A percentile compares a stretch with the other conserved stretches of the same genome.
Conservation (phyloP, 768 basidiomycete genomes). For the Boletus bicolor region DNA sequence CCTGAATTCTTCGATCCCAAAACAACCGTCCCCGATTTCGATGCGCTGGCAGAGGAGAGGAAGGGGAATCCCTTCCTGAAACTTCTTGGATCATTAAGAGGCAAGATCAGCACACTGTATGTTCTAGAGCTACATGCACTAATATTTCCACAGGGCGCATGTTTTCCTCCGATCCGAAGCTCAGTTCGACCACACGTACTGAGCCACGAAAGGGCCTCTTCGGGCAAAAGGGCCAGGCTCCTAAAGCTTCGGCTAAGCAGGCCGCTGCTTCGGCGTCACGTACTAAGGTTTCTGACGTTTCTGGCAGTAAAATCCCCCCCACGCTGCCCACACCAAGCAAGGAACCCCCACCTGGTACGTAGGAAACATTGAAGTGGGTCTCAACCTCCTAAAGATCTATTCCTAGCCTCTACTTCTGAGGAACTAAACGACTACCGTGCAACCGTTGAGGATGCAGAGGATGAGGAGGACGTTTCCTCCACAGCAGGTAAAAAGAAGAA, state of each 20-base stretch:
- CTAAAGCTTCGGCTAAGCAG: slow-evolving; percentile 12
- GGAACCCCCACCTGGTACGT: slow-evolving; percentile 14
- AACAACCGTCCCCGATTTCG: slow-evolving; percentile 43
- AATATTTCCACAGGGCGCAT: slow-evolving; percentile 53
- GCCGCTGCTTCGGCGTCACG: background rate
- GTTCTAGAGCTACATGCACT: background rate
- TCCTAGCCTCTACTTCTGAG: slow-evolving; percentile 17
- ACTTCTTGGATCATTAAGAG: slow-evolving; percentile 70
- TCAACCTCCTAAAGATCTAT: background rate
- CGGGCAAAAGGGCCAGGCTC: slow-evolving; percentile 15
- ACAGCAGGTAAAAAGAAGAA: slow-evolving; percentile 60
- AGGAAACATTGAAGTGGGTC: background rate
- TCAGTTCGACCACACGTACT: slow-evolving; percentile 37
- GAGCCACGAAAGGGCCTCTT: slow-evolving; percentile 33
- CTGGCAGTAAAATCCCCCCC: slow-evolving; percentile 8
- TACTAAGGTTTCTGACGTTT: slow-evolving; percentile 6
- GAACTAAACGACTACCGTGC: slow-evolving; percentile 37
- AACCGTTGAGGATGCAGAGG: slow-evolving; percentile 72
- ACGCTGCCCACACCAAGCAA: slow-evolving; percentile 10
- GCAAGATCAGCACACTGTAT: slow-evolving; percentile 31
- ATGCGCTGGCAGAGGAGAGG: slow-evolving; percentile 44
- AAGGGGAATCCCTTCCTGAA: slow-evolving; percentile 79
- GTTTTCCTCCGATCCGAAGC: slow-evolving; percentile 48
- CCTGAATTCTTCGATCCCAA: slow-evolving; percentile 57
- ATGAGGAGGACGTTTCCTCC: slow-evolving; percentile 46